phyloP scores from a whole-genome alignment of 805 yeast genomes.

The Kodamaea fukazawae region DNA sequence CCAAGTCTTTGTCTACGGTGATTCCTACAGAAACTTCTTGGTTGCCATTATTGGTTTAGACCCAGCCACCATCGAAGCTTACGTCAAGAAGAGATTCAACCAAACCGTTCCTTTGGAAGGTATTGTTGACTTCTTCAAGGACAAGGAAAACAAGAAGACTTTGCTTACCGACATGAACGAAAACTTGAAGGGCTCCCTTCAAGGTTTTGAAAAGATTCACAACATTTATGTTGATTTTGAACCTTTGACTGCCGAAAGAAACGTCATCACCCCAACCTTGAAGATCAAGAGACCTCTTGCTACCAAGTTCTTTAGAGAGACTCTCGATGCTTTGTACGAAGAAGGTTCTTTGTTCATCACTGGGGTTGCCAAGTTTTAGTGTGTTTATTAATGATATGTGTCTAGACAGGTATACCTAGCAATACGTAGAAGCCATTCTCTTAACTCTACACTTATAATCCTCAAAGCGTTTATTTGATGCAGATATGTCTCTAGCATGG shows the following conservation, averaged over 20 bases:
- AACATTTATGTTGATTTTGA: slow-evolving; percentile 25
- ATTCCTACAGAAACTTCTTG: slow-evolving; percentile 51
- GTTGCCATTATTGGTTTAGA: slow-evolving; percentile 66
- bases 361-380: slow-evolving; percentile 7
- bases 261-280: slow-evolving; percentile 65
- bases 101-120: slow-evolving; percentile 11
- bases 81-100: slow-evolving; percentile 11
- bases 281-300: slow-evolving; percentile 47
- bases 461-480: no score
- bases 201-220: slow-evolving; percentile 36
- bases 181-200: slow-evolving; percentile 18
- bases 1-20: slow-evolving; percentile 65
- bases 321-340: slow-evolving; percentile 30
- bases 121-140: slow-evolving; percentile 14
- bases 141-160: slow-evolving; percentile 16
- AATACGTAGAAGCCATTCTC: no score
- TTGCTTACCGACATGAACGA: slow-evolving; percentile 25
- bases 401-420: slow-evolving; percentile 23
- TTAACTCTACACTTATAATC: no score
- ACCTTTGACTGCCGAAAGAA: slow-evolving; percentile 51
- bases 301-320: slow-evolving; percentile 23
- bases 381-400: slow-evolving; percentile 19
- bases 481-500: no score
- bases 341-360: slow-evolving; percentile 29
- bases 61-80: slow-evolving; percentile 25